These are phyloP conservation scores for Yamadazyma oceani DNA, from an alignment of 1,139 yeast species.

Conservation along the genomic window DNA sequence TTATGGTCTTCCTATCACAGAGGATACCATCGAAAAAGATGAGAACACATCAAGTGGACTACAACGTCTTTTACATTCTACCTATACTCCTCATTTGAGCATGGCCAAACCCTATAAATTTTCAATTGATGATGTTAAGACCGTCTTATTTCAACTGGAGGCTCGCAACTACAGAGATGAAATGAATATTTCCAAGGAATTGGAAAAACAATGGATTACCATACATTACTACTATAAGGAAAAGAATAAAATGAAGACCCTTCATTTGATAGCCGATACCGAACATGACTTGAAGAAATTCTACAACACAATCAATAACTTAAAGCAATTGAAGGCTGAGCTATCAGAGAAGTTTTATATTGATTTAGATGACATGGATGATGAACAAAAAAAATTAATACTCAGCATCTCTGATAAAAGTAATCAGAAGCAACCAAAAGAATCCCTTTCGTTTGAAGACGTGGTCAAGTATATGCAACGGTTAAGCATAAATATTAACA, in stretches of 20 bases:
- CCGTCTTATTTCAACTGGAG: constrained; percentile 62
- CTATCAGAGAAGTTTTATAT: constrained; percentile 34
- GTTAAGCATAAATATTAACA: constrained; percentile 61
- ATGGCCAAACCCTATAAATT: constrained; percentile 41
- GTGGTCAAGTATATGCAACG: constrained; percentile 63
- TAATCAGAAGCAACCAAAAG: constrained; percentile 21
- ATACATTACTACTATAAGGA: constrained; percentile 64
- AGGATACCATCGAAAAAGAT: background rate
- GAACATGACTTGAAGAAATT: constrained; percentile 60
- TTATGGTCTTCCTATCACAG: constrained; percentile 2
- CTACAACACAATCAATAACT: constrained; percentile 55
- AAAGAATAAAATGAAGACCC: constrained; percentile 53
- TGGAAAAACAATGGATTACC: constrained; percentile 73
- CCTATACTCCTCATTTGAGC: constrained; percentile 9
- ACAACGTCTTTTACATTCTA: constrained; percentile 10
- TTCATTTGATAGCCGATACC: constrained; percentile 76
- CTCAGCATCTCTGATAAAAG: constrained; percentile 20
- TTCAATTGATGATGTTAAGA: constrained; percentile 70
- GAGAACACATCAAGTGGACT: constrained; percentile 15
- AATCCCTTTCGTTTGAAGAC: constrained; percentile 62
- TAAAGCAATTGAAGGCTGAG: constrained; percentile 37
- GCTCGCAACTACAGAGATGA: constrained; percentile 86
- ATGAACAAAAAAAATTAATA: constrained; percentile 24
- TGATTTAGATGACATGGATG: constrained; percentile 29
- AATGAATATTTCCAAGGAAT: constrained; percentile 67